A percentile compares a stretch with the other conserved stretches of the same genome.
Evolutionary conservation across 805 yeast species (phyloP).

Genomic region (Blastobotrys robertii): DNA sequence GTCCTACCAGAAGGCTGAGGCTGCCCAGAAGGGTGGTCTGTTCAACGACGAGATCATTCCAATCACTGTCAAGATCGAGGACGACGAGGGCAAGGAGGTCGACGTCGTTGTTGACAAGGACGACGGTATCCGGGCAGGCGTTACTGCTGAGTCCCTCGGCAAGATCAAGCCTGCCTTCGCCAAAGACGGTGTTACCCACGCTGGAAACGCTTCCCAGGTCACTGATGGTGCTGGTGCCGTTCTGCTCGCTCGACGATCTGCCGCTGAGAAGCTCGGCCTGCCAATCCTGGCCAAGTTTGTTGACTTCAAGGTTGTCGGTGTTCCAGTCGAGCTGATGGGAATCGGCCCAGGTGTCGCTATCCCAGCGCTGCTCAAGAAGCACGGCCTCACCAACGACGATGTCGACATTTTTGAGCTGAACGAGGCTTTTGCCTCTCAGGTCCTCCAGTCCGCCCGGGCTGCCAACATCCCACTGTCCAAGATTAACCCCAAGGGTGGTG

Average conservation of each 20-base stretch:
- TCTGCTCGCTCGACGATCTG: conserved; percentile 70
- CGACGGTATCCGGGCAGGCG: conserved; percentile 86
- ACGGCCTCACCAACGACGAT: conserved; percentile 53
- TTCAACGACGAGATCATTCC: conserved; percentile 89
- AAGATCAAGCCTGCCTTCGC: conserved; percentile 83
- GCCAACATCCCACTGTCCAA: conserved; percentile 57
- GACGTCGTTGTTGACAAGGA: conserved; percentile 51
- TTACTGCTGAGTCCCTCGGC: conserved; percentile 63
- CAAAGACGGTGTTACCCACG: conserved; percentile 78
- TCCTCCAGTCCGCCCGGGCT: conserved; percentile 60
- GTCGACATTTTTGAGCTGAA: conserved; percentile 76
- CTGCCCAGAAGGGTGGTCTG: conserved; percentile 58
- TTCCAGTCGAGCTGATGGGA: conserved; percentile 97
- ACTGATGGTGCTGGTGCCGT: conserved; percentile 95
- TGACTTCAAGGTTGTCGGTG: conserved; percentile 76
- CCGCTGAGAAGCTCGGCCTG: conserved; percentile 65
- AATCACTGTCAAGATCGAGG: conserved; percentile 46
- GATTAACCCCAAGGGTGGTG: conserved; percentile 93
- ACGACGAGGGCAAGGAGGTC: conserved; percentile 48
- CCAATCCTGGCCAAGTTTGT: conserved; percentile 74
- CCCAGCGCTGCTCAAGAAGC: conserved; percentile 63
- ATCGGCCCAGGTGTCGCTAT: conserved; percentile 96
- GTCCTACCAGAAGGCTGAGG: conserved; percentile 77
- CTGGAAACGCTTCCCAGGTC: conserved; percentile 94
- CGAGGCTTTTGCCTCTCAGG: conserved; percentile 97